A percentile compares a stretch with the other conserved stretches of the same genome.
These are phyloP conservation scores for Annulohypoxylon truncatum DNA, from an alignment of 2,329 filamentous ascomycete species.

Conservation along the genomic window DNA sequence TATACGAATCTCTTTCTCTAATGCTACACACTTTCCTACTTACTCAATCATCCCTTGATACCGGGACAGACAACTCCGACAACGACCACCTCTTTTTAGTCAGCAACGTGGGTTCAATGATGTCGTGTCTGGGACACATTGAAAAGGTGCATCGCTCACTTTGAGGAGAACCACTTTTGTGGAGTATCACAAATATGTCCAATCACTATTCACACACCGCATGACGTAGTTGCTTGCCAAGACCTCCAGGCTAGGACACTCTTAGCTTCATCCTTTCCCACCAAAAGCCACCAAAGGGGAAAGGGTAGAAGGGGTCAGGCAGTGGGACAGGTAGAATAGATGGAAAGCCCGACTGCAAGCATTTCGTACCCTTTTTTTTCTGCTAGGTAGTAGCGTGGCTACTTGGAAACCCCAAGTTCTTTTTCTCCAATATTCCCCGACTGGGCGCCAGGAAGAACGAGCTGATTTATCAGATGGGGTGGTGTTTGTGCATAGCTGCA, in stretches of 20 bases:
- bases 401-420: slow-evolving; percentile 13
- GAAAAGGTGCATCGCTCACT: slow-evolving; percentile 26
- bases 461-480: slow-evolving; percentile 20
- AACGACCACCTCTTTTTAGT: slow-evolving; percentile 25
- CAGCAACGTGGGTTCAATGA: slow-evolving; percentile 34
- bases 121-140: slow-evolving; percentile 37
- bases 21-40: slow-evolving; percentile 21
- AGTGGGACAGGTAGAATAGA: slow-evolving; percentile 34
- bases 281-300: slow-evolving; percentile 19
- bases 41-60: slow-evolving; percentile 42
- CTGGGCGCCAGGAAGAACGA: slow-evolving; percentile 1
- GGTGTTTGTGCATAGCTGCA: slow-evolving; percentile 1
- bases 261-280: slow-evolving; percentile 40
- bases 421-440: slow-evolving; percentile 24
- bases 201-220: slow-evolving; percentile 39
- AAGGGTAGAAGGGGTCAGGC: slow-evolving; percentile 33
- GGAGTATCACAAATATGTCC: slow-evolving; percentile 27
- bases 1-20: not conserved
- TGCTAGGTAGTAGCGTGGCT: slow-evolving; percentile 5
- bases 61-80: slow-evolving; percentile 39
- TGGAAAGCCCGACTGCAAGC: slow-evolving; percentile 35
- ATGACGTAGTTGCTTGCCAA: slow-evolving; percentile 41
- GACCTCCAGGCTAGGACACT: slow-evolving; percentile 30
- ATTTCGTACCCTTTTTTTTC: slow-evolving; percentile 23
- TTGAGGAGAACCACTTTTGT: slow-evolving; percentile 33